These are phyloP conservation scores for Sarocladium brachiariae DNA, from an alignment of 2,329 filamentous ascomycete genomes.

Conservation along the genomic window DNA sequence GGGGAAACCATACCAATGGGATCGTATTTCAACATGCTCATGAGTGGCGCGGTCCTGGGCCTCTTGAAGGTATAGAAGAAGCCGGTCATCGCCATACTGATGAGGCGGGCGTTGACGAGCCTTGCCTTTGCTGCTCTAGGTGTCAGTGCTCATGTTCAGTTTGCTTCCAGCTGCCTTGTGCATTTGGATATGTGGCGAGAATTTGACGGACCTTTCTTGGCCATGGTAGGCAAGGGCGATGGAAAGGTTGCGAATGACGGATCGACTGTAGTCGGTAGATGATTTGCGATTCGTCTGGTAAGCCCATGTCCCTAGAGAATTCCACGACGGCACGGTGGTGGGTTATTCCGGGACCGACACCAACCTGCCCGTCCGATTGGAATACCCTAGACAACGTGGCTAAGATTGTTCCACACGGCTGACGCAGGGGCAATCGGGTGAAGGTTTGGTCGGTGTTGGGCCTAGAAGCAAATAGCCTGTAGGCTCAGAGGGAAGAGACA, in stretches of 20 bases:
- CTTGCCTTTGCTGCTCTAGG: slow-evolving; percentile 69
- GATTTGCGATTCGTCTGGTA: neutral
- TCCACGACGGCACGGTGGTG: neutral
- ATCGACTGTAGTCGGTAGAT: neutral
- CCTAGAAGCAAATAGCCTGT: too few relatives aligned
- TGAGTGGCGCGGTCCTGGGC: slow-evolving; percentile 70
- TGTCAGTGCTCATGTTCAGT: too few relatives aligned
- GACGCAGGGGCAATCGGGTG: neutral
- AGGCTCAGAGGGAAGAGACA: too few relatives aligned
- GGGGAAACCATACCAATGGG: slow-evolving; percentile 63
- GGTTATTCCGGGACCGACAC: slow-evolving; percentile 6
- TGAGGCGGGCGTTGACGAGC: slow-evolving; percentile 83
- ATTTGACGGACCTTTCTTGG: slow-evolving; percentile 26
- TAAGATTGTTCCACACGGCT: slow-evolving; percentile 2
- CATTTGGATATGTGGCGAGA: neutral
- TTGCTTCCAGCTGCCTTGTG: too few relatives aligned
- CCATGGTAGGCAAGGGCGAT: slow-evolving; percentile 20
- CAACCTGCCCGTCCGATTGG: neutral
- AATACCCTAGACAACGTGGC: neutral
- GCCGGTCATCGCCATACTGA: slow-evolving; percentile 98
- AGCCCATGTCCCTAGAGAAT: slow-evolving; percentile 6
- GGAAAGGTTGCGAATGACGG: slow-evolving; percentile 3
- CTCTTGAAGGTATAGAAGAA: slow-evolving; percentile 91
- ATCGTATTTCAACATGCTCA: slow-evolving; percentile 99
- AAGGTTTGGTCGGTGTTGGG: too few relatives aligned